These are phyloP conservation scores for Apocynum venetum DNA, from an alignment of 257 asterid genomes.

Conservation along the genomic window DNA sequence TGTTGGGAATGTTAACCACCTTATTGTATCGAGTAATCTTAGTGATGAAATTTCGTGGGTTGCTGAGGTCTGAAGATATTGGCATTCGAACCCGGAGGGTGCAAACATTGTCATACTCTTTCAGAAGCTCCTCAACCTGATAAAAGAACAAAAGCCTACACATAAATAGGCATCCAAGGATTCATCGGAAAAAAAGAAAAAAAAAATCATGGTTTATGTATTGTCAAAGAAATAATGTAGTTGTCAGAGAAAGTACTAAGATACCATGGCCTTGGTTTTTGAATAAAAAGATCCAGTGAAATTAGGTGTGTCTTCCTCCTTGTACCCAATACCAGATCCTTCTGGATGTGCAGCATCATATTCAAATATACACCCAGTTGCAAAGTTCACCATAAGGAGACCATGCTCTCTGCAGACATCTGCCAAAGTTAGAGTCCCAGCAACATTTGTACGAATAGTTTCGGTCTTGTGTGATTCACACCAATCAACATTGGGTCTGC, in stretches of 20 bases:
- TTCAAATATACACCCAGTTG: constrained; percentile 96
- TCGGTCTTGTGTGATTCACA: constrained; percentile 86
- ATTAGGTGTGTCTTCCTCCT: constrained; percentile 92
- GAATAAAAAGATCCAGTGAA: constrained; percentile 91
- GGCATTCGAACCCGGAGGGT: constrained; percentile 97
- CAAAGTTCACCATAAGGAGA: constrained; percentile 67
- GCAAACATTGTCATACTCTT: constrained; percentile 87
- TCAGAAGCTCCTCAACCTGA: constrained; percentile 92
- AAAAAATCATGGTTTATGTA: not conserved
- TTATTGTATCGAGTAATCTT: constrained; percentile 74
- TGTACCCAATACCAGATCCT: constrained; percentile 87
- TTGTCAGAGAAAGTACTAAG: not conserved
- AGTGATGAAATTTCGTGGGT: constrained; percentile 94
- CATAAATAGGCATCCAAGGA: no score
- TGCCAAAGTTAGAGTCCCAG: constrained; percentile 86
- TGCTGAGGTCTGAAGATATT: constrained; percentile 79
- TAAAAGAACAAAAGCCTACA: not conserved
- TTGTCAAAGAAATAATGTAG: not conserved
- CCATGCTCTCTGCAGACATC: constrained; percentile 84
- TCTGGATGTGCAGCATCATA: constrained; percentile 78
- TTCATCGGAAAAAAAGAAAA: no score
- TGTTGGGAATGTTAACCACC: constrained; percentile 96
- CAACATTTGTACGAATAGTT: constrained; percentile 85
- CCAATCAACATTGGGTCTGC: constrained; percentile 99
- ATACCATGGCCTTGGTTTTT: constrained; percentile 98